Evolutionary conservation across 2,329 filamentous ascomycete species (phyloP).

Genomic region (Xylariaceae sp.): DNA sequence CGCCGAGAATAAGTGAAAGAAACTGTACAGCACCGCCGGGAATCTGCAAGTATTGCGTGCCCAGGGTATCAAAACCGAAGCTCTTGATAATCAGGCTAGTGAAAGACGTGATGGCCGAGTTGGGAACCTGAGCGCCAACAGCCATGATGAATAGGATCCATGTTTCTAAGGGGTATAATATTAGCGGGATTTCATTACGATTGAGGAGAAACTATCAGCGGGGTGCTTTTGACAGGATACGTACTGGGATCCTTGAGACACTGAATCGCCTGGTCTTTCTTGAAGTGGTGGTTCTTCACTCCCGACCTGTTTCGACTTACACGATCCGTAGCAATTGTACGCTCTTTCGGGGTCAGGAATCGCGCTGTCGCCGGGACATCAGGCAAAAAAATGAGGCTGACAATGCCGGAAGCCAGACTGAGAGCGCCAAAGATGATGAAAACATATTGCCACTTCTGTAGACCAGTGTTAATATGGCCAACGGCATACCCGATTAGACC

Average conservation of each 20-base stretch:
- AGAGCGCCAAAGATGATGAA: constrained; percentile 59
- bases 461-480: constrained; percentile 50
- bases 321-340: constrained; percentile 51
- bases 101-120: constrained; percentile 52
- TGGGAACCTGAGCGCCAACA: constrained; percentile 53
- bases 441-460: constrained; percentile 36
- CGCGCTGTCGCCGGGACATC: constrained; percentile 61
- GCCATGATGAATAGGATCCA: constrained; percentile 56
- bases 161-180: constrained; percentile 35
- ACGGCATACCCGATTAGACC: constrained; percentile 57
- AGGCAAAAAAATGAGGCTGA: constrained; percentile 57
- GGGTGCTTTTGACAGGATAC: background rate
- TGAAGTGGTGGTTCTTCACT: constrained; percentile 52
- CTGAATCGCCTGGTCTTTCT: constrained; percentile 45
- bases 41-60: constrained; percentile 58
- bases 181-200: background rate
- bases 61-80: constrained; percentile 43
- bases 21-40: constrained; percentile 59
- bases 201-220: background rate
- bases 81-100: constrained; percentile 26
- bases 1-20: constrained; percentile 48
- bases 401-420: constrained; percentile 53
- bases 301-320: constrained; percentile 46
- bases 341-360: constrained; percentile 58
- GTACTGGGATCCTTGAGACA: constrained; percentile 41